phyloP scores from a whole-genome alignment of 768 basidiomycete species.

The Pilatotrama ljubarskyi region DNA sequence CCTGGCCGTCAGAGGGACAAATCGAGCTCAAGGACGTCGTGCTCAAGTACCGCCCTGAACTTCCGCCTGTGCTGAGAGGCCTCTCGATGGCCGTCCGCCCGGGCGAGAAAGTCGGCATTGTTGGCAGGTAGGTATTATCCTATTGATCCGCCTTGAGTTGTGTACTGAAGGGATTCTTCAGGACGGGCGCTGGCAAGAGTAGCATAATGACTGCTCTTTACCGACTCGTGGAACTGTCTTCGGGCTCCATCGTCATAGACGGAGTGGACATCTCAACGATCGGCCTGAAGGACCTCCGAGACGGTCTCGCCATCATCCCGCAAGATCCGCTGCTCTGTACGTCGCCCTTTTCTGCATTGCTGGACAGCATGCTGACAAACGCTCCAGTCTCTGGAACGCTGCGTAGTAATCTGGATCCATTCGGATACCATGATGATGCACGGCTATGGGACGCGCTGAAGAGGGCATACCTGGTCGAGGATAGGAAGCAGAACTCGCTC shows the following conservation, averaged over 20 bases:
- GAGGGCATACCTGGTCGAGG: slow-evolving; percentile 79
- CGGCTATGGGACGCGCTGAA: slow-evolving; percentile 86
- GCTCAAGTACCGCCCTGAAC: slow-evolving; percentile 81
- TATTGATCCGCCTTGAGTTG: background rate
- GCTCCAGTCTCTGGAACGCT: slow-evolving; percentile 73
- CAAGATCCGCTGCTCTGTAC: slow-evolving; percentile 68
- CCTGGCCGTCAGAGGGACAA: slow-evolving; percentile 76
- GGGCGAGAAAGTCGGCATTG: slow-evolving; percentile 91
- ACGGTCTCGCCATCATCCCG: slow-evolving; percentile 74
- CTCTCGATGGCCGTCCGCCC: slow-evolving; percentile 67
- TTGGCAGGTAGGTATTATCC: slow-evolving; percentile 51
- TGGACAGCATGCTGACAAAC: slow-evolving; percentile 8
- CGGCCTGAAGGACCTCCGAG: slow-evolving; percentile 73
- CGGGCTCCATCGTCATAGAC: slow-evolving; percentile 78
- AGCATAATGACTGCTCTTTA: slow-evolving; percentile 89
- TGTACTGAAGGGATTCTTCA: slow-evolving; percentile 13
- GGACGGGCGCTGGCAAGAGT: slow-evolving; percentile 86
- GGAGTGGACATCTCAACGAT: slow-evolving; percentile 81
- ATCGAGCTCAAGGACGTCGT: slow-evolving; percentile 76
- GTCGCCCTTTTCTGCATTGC: slow-evolving; percentile 14
- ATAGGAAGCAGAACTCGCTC: slow-evolving; percentile 30
- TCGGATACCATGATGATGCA: slow-evolving; percentile 76
- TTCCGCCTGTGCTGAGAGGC: slow-evolving; percentile 87
- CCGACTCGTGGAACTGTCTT: slow-evolving; percentile 77
- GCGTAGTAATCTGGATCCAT: slow-evolving; percentile 88